Base-by-base conservation (phyloP, 2,329 filamentous ascomycete species). In the Pezicula carpinea region DNA sequence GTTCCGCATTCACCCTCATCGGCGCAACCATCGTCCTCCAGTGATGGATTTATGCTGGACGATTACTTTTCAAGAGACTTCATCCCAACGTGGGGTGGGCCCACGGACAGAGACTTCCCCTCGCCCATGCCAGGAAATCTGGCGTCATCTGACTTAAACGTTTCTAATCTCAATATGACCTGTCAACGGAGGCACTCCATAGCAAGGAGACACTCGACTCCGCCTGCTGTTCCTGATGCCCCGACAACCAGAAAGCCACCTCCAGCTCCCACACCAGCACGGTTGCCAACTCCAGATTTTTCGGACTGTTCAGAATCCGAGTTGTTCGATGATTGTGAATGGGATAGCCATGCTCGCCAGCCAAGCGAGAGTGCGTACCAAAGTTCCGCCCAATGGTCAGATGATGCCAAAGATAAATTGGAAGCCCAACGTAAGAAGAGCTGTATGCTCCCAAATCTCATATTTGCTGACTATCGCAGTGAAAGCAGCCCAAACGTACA, bases 281-380 rank as follows among this genome's bases (percentile, higher is more conserved):
- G 58, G 11, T 40, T 62, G 11, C 51, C 55, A 29, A 57, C 57
- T 19, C 59, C 59, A 7, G 56, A 61, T 33, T 33, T 60, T 26
- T 26, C 23, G 11, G 23, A 26, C 11, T 26, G 23, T 26, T 26
- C 23, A 6, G 23, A 26, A 26, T 26, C 23, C 11, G 23, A 26
- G 23, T 26, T 10, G 3, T 26, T 26, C 23, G 23, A 26, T 26
- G 7, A 26, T 26, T 10, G 23, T 26, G 4, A 3, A 26, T 8
- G 23, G 23, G 23, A 26, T 26, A 26, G 23, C 3, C 6, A 10
- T 26, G 23, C 23, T 26, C 23, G 23, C 11, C 7, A 26, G 6
- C 23, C 11, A 26, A 6, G 26, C 44, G 51, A 17, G 54, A 58
- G 13, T 23, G 53, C 31, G 45, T 18, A 21, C 17, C 34, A 23